Base-by-base conservation (phyloP, 2,329 filamentous ascomycete species). In the Fusarium decemcellulare region DNA sequence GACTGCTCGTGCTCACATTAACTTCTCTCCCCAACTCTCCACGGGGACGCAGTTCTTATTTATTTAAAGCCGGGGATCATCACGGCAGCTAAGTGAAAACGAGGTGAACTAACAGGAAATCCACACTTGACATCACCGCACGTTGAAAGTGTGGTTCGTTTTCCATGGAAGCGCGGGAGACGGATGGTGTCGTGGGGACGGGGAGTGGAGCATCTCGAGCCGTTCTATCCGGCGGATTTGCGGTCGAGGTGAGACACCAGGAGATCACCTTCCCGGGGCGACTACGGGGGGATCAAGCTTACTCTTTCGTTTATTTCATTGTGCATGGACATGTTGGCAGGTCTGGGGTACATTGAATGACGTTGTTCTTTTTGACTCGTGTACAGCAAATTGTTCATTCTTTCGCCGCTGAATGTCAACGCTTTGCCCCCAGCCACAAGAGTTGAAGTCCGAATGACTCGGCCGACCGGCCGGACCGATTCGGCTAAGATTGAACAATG, bases 101-200 rank as follows among this genome's bases (percentile, higher is more conserved):
- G 42, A 48, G 18, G 18, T 4, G 3, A 7, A 32, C 37, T 51
- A 30, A 10, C 14, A 40, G 44, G 18, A 51, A 64, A 68, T 46
- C 65, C 63, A 69, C 68, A 40, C 44, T 70, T 68, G 65, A 73
- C 70, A 74, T 70, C 70, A 72, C 62, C 34, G 63, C 27, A 57
- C 43, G 15, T 52, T 39, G 30, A 23, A 36, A 15, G 46, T 56
- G 16, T 27, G 15, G 23, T 40, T 27, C 50, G 42, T 53, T 58
- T 67, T 68, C 53, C 59, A 51, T 59, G 54, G 55, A 59, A 60
- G 59, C 52, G 50, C 44, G n/a, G 61, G 42, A 53, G 58, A 62
- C 61, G 52, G 53, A 48, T 57, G 54, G 56, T 57, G 39, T 60
- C 42, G 37, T 59, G 29, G 46, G 44, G 51, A 47, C 50, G 58